phyloP scores from a whole-genome alignment of 139 green algal genomes.

The Chlamydomonas schloesseri region DNA sequence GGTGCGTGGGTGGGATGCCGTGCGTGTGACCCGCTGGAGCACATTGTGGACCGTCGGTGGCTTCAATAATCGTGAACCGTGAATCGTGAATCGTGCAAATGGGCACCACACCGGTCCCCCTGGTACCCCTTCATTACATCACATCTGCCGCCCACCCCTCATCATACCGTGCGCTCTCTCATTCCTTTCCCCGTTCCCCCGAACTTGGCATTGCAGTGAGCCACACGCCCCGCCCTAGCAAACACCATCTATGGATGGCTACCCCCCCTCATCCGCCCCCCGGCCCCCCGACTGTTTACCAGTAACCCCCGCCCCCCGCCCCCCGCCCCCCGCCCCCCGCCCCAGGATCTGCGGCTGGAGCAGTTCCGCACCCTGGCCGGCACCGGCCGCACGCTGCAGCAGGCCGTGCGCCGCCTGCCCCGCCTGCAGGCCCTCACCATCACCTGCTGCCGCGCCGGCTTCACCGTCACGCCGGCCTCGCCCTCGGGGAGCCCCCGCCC shows the following conservation, averaged over 20 bases:
- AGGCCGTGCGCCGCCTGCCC: slow-evolving; percentile 13
- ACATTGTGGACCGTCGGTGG: background rate
- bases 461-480: background rate
- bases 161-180: no score
- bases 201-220: no score
- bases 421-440: slow-evolving; percentile 11
- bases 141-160: no score
- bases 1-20: no score
- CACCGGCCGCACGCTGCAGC: slow-evolving; percentile 23
- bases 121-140: no score
- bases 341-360: slow-evolving; percentile 28
- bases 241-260: accelerated
- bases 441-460: background rate
- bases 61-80: background rate
- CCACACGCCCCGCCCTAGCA: no score
- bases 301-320: background rate
- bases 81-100: no score
- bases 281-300: no score
- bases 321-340: background rate
- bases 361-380: slow-evolving; percentile 35
- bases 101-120: no score
- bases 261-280: background rate
- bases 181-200: no score
- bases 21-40: background rate
- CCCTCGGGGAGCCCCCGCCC: background rate